phyloP scores from a whole-genome alignment of 306 rosid species.

The Medicago lupulina region DNA sequence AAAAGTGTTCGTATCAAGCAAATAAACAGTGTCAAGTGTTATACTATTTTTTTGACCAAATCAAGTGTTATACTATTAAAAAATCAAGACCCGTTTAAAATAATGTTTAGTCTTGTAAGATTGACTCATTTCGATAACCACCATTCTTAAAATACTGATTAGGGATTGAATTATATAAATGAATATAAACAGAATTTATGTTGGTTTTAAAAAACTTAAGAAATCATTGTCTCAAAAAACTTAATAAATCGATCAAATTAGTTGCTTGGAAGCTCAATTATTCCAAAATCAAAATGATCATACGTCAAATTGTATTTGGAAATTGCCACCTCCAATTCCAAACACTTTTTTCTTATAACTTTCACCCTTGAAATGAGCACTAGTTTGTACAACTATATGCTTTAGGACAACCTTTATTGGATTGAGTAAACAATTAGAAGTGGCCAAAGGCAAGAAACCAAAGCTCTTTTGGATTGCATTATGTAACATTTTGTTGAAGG shows the following conservation, averaged over 20 bases:
- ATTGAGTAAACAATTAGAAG: conserved; percentile 37
- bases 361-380: conserved; percentile 15
- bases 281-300: neutral
- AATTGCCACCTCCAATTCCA: conserved; percentile 41
- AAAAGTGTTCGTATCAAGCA: too few species aligned
- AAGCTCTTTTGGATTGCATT: conserved; percentile 28
- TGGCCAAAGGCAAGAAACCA: conserved; percentile 38
- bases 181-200: too few species aligned
- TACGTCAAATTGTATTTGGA: neutral
- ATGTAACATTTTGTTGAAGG: conserved; percentile 12
- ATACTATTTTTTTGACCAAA: too few species aligned
- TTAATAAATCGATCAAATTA: too few species aligned
- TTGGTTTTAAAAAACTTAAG: too few species aligned
- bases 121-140: neutral
- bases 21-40: too few species aligned
- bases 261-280: neutral
- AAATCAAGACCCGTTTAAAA: too few species aligned
- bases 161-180: neutral
- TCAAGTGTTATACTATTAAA: too few species aligned
- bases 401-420: neutral
- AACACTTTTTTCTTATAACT: neutral
- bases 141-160: neutral
- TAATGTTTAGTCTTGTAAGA: too few species aligned
- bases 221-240: too few species aligned
- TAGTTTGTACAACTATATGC: conserved; percentile 18